Evolutionary conservation across 495 filamentous ascomycete species (phyloP).

Genomic region (Hyaloscypha bicolor): DNA sequence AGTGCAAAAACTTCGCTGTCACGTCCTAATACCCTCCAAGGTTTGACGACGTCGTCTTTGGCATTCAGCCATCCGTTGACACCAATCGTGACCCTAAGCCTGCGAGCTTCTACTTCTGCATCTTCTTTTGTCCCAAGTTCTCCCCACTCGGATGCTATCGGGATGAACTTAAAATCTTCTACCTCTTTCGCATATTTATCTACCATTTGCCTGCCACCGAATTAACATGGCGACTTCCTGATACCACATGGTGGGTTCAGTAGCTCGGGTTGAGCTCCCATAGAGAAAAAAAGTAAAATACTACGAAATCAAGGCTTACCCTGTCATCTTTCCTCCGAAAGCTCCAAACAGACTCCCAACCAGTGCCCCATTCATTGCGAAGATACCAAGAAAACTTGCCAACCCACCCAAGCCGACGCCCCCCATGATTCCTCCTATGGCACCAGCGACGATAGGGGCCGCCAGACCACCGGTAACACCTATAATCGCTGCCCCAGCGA

Average conservation of each 20-base stretch:
- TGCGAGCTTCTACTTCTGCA: slow-evolving; percentile 47
- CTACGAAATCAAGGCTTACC: slow-evolving; percentile 26
- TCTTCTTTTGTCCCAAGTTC: slow-evolving; percentile 41
- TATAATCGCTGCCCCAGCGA: slow-evolving; percentile 71
- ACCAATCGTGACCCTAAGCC: slow-evolving; percentile 80
- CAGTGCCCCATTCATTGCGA: slow-evolving; percentile 74
- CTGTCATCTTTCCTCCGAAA: slow-evolving; percentile 83
- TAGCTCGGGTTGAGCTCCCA: too few species aligned
- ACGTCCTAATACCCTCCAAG: slow-evolving; percentile 74
- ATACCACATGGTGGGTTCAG: too few species aligned
- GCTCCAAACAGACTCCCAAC: slow-evolving; percentile 88
- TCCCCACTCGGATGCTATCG: slow-evolving; percentile 56
- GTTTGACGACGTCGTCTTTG: slow-evolving; percentile 65
- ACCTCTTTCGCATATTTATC: slow-evolving; percentile 87
- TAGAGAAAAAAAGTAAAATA: too few species aligned
- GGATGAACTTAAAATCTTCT: slow-evolving; percentile 85
- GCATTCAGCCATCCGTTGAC: slow-evolving; percentile 82
- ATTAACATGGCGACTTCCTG: too few species aligned
- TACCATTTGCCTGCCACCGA: slow-evolving; percentile 61
- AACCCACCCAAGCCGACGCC: slow-evolving; percentile 71
- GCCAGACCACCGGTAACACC: slow-evolving; percentile 78
- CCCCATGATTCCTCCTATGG: slow-evolving; percentile 83
- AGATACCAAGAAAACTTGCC: slow-evolving; percentile 72
- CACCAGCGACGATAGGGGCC: slow-evolving; percentile 78
- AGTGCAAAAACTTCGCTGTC: slow-evolving; percentile 80